These are phyloP conservation scores for Piloderma croceum DNA, from an alignment of 768 basidiomycete species.

Conservation along the genomic window DNA sequence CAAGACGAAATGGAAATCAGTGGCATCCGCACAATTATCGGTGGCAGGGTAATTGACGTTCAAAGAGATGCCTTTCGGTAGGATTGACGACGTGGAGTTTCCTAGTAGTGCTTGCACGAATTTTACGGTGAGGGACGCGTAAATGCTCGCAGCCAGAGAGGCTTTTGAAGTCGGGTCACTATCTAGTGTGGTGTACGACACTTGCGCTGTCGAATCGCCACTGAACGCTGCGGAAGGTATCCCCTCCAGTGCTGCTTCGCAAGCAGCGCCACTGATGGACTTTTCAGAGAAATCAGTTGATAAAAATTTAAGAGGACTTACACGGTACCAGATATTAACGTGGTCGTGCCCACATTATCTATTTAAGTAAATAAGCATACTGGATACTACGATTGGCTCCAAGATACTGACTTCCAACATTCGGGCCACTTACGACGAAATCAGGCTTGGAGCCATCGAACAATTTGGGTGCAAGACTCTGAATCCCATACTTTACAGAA, in stretches of 20 bases:
- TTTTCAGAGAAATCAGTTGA: slow-evolving; percentile 5
- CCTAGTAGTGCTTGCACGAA: slow-evolving; percentile 16
- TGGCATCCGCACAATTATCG: slow-evolving; percentile 19
- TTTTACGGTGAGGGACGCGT: slow-evolving; percentile 14
- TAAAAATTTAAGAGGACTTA: slow-evolving; percentile 16
- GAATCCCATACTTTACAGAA: slow-evolving; percentile 34
- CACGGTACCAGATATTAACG: slow-evolving; percentile 39
- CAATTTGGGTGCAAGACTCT: slow-evolving; percentile 39
- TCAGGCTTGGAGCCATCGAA: slow-evolving; percentile 32
- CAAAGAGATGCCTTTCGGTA: slow-evolving; percentile 26
- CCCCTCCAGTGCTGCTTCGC: slow-evolving; percentile 1
- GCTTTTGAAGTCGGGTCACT: slow-evolving; percentile 5
- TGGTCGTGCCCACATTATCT: slow-evolving; percentile 26
- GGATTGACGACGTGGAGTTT: slow-evolving; percentile 8
- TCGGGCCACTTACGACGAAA: slow-evolving; percentile 42
- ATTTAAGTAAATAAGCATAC: not conserved
- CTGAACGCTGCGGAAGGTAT: slow-evolving; percentile 9
- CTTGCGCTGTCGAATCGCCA: slow-evolving; percentile 10
- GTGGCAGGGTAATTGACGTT: slow-evolving; percentile 33
- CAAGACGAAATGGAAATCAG: slow-evolving; percentile 27
- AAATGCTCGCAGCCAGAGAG: slow-evolving; percentile 9
- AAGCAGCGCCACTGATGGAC: slow-evolving; percentile 16
- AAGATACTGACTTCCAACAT: slow-evolving; percentile 35
- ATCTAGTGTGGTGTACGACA: slow-evolving; percentile 18
- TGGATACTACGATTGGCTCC: not conserved